A percentile compares a stretch with the other conserved stretches of the same genome.
phyloP scores from a whole-genome alignment of 2,329 filamentous ascomycete genomes.

The Talaromyces sp. region DNA sequence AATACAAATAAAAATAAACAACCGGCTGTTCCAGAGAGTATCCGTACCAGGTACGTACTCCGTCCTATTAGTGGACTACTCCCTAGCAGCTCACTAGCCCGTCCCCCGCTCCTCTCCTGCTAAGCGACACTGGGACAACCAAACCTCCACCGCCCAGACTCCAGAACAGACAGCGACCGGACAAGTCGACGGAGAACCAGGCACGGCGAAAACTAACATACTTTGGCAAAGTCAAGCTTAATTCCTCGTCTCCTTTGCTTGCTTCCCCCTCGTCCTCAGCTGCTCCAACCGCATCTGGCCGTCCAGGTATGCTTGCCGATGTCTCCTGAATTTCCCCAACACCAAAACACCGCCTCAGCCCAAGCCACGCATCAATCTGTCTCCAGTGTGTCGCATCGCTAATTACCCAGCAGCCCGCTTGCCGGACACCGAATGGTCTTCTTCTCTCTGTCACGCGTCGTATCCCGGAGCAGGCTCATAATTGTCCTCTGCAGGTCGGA shows the following conservation, averaged over 20 bases:
- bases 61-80: background rate
- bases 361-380: background rate
- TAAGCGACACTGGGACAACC: slow-evolving; percentile 35
- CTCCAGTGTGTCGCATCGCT: slow-evolving; percentile 11
- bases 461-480: slow-evolving; percentile 22
- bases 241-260: slow-evolving; percentile 9
- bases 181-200: slow-evolving; percentile 20
- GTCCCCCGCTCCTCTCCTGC: slow-evolving; percentile 31
- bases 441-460: background rate
- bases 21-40: too few relatives aligned
- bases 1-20: background rate
- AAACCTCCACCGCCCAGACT: slow-evolving; percentile 11
- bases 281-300: background rate
- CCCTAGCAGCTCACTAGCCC: background rate
- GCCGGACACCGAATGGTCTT: background rate
- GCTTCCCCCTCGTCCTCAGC: slow-evolving; percentile 3
- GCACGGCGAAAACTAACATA: background rate
- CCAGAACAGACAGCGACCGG: slow-evolving; percentile 13
- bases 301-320: slow-evolving; percentile 4
- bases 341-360: background rate
- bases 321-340: slow-evolving; percentile 4
- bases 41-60: background rate
- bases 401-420: background rate
- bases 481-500: slow-evolving; percentile 23
- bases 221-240: background rate